Base-by-base conservation (phyloP, 108 stramenopile species). In the Chaetoceros tenuissimus region DNA sequence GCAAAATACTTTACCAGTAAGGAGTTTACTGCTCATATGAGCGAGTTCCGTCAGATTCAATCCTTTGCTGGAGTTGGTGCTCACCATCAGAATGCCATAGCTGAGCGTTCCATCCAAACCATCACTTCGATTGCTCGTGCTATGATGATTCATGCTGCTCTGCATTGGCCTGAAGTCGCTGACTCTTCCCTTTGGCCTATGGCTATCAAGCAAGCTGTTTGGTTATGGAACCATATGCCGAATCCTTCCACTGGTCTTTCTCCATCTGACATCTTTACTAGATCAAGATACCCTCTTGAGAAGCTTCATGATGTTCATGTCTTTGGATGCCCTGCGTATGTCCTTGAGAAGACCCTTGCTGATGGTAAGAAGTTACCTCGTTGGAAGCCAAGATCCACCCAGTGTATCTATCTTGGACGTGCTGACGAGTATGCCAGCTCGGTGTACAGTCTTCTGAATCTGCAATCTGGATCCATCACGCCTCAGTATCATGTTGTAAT, bases 401-500 rank as follows among this genome's bases (percentile, higher is more conserved):
- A n/a, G n/a, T n/a, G n/a, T n/a, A n/a, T n/a, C n/a, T n/a, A n/a
- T n/a, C n/a, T n/a, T n/a, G n/a, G n/a, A 0, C 59, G 62, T 48
- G 68, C 58, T 3, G 3, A 59, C 1, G 27, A 49, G 0, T 63
- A 64, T 34, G 57, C 73, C 18, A 64, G 57, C 7, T 30, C 46
- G 1, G 68, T 68, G 0, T 60, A 59, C 0, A 24, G 64, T 7
- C 59, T 74, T 1, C 25, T 74, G 19, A 74, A 74, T 49, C 28
- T 63, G n/a, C 3, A 34, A 0, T 46, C 67, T 1, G 53, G 64
- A 16, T 13, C n/a, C 28, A 48, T 71, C 16, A 53, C 53, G 19
- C 51, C 69, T 24, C 69, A 71, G 53, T 66, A 44, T 30, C 69
- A 71, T 55, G 31, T 63, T 1, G 30, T 74, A 7, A 63, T 68